These are phyloP conservation scores for Fusarium pseudoanthophilum DNA, from an alignment of 2,329 filamentous ascomycete genomes.

Conservation along the genomic window DNA sequence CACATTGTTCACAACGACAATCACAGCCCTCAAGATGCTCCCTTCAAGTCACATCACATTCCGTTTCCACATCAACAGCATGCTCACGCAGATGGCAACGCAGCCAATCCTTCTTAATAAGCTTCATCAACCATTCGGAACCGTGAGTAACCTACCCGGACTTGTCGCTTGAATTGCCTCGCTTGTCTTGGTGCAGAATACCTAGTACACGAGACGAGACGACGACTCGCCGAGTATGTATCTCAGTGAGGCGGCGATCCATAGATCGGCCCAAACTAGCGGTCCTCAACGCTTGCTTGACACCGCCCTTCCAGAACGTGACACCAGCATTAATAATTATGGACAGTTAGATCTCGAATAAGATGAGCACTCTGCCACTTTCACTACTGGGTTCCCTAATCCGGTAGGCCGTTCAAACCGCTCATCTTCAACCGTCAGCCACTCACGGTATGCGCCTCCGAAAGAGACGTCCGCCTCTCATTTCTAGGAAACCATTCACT, in stretches of 20 bases:
- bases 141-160: background rate
- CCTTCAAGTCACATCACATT: constrained; percentile 27
- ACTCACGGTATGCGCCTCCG: background rate
- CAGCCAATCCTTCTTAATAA: constrained; percentile 7
- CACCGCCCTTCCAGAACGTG: constrained; percentile 40
- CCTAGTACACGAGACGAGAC: background rate
- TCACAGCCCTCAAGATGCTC: constrained; percentile 9
- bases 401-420: constrained; percentile 24
- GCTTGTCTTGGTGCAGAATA: background rate
- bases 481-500: constrained; percentile 1
- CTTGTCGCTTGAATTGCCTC: constrained; percentile 13
- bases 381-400: constrained; percentile 25
- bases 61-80: constrained; percentile 37
- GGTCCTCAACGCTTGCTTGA: constrained; percentile 14
- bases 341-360: background rate
- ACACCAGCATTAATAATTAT: background rate
- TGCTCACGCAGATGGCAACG: constrained; percentile 4
- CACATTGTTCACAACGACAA: constrained; percentile 6
- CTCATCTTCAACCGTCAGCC: constrained; percentile 16
- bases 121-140: constrained; percentile 1
- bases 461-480: constrained; percentile 2
- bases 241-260: constrained; percentile 27
- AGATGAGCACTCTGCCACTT: background rate
- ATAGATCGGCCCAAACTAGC: constrained; percentile 18
- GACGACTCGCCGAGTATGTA: constrained; percentile 1